A percentile compares a stretch with the other conserved stretches of the same genome.
These are phyloP conservation scores for Candida ficus DNA, from an alignment of 805 yeast genomes.

Conservation along the genomic window DNA sequence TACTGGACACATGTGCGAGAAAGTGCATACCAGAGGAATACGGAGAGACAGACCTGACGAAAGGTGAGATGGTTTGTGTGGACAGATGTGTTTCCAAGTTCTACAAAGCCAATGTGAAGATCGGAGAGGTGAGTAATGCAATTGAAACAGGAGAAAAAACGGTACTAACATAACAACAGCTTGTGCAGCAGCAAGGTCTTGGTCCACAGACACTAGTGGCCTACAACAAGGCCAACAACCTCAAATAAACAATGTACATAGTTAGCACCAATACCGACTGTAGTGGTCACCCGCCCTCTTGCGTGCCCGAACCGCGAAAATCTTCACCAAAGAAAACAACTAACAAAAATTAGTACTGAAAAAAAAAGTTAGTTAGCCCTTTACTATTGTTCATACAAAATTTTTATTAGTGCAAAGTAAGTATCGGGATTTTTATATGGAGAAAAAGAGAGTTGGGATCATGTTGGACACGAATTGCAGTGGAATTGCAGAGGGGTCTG, in stretches of 20 bases:
- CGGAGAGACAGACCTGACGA: constrained; percentile 77
- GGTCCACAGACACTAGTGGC: constrained; percentile 20
- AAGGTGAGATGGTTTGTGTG: constrained; percentile 78
- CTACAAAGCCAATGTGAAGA: constrained; percentile 60
- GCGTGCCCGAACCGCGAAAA: background rate
- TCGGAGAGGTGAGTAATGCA: constrained; percentile 48
- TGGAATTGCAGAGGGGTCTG: too few relatives aligned
- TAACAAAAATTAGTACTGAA: background rate
- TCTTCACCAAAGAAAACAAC: constrained; percentile 19
- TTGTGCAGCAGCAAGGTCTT: constrained; percentile 21
- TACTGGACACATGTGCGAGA: constrained; percentile 55
- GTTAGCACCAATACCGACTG: background rate
- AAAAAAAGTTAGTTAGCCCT: too few relatives aligned
- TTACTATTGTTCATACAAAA: too few relatives aligned
- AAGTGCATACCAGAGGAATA: constrained; percentile 87
- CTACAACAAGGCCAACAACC: constrained; percentile 13
- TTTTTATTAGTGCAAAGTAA: background rate
- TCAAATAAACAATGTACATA: background rate
- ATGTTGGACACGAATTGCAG: too few relatives aligned
- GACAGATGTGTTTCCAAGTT: constrained; percentile 86
- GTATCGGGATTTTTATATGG: too few relatives aligned
- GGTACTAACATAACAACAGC: constrained; percentile 14
- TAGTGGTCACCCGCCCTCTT: background rate
- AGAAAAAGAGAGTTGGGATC: too few relatives aligned
- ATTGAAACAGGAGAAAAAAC: background rate